Evolutionary conservation across 306 rosid species (phyloP), one percentile per base, ranked within the genome.

Genomic region (Cicer arietinum): DNA sequence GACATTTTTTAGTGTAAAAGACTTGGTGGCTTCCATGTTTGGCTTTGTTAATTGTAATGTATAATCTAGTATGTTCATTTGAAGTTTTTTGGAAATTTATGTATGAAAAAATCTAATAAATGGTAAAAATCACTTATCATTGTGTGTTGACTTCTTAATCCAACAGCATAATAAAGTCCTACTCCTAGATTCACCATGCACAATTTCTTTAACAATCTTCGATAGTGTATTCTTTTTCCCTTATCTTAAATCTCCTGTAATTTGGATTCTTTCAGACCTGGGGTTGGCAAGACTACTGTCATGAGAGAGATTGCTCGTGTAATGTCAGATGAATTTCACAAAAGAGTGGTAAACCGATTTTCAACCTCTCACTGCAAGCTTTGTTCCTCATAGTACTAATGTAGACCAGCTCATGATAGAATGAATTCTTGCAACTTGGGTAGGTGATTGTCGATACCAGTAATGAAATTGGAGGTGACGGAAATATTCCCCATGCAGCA

Each of bases 241-340:
- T 59, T 53, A 22, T 20, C 40, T 61, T 62, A 44, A 10, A 12
- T 45, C 16, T 40, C 51, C 17, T 53, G 37, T 47, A 30, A 76
- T 71, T 78, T 30, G 73, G 67, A 51, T 79, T 86, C 52, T 74
- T 75, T 46, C 74, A 89, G 91, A 78, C 91, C 94, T 76, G 94
- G 94, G 71, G 91, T 89, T 73, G 94, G 94, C 62, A 89, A 89
- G 84, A 89, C 94, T 60, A 85, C 91, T 44, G 90, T 87, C 57
- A 80, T 87, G 86, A 78, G 94, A 66, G 94, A 89, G 85, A 89
- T 87, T 70, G 91, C 94, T 46, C 84, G 82, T 9, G 87, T 87
- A 16, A 61, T 89, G 78, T 78, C 91, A 2, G 94, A 87, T 66
- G 85, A 87, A 63, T 84, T 87, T 84, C 85, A 78, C 84, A 89